These are phyloP conservation scores for Myrmaecium sp. DNA, from an alignment of 2,329 filamentous ascomycete genomes.

Conservation along the genomic window DNA sequence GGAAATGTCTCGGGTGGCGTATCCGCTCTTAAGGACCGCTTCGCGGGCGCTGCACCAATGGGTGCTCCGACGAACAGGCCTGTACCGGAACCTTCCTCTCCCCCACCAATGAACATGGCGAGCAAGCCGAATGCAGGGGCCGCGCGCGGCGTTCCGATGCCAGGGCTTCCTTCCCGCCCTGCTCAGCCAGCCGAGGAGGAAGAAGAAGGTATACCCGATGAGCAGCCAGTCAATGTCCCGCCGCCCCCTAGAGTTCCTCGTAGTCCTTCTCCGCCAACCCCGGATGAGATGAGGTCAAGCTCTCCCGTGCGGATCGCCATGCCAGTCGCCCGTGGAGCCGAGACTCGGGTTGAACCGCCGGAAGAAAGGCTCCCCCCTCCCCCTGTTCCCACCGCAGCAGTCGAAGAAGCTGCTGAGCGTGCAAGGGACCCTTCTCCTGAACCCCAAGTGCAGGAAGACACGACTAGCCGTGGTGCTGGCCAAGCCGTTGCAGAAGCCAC, in stretches of 20 bases:
- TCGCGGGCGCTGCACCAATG: slow-evolving; percentile 61
- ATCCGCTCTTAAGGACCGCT: slow-evolving; percentile 62
- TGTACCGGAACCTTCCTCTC: slow-evolving; percentile 24
- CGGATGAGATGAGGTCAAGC: slow-evolving; percentile 31
- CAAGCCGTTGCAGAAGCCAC: slow-evolving; percentile 27
- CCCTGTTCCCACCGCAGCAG: slow-evolving; percentile 45
- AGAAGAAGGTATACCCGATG: slow-evolving; percentile 32
- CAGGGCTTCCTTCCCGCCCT: slow-evolving; percentile 51
- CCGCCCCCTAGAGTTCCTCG: slow-evolving; percentile 21
- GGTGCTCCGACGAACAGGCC: slow-evolving; percentile 30
- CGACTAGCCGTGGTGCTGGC: slow-evolving; percentile 36
- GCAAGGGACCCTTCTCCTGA: slow-evolving; percentile 51
- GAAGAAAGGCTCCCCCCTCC: slow-evolving; percentile 33
- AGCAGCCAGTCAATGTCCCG: slow-evolving; percentile 32
- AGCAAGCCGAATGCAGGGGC: slow-evolving; percentile 48
- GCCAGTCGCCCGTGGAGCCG: slow-evolving; percentile 53
- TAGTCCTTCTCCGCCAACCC: slow-evolving; percentile 32
- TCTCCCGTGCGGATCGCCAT: slow-evolving; percentile 78
- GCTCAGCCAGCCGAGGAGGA: slow-evolving; percentile 27
- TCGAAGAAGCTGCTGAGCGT: slow-evolving; percentile 44
- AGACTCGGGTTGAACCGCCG: slow-evolving; percentile 33
- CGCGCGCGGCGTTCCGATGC: slow-evolving; percentile 53
- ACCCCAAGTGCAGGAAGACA: slow-evolving; percentile 39
- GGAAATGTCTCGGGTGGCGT: slow-evolving; percentile 47
- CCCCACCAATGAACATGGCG: slow-evolving; percentile 47